Conservation (phyloP, 2,329 filamentous ascomycete species). For the Anthostomella pinea region DNA sequence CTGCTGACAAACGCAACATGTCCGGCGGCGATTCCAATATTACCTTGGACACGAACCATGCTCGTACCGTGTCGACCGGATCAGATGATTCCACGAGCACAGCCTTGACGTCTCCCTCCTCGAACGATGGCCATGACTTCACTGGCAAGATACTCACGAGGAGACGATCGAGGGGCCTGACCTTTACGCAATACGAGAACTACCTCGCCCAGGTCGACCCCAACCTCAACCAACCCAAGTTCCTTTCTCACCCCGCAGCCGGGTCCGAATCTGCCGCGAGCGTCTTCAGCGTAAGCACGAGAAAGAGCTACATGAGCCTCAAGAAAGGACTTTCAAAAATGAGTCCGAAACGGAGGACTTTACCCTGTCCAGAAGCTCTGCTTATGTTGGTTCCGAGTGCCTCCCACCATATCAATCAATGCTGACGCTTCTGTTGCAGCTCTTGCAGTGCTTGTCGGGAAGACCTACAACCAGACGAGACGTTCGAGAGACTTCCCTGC, state of each 20-base stretch:
- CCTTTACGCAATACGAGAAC: conserved; percentile 51
- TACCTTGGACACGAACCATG: conserved; percentile 40
- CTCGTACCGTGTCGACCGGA: conserved; percentile 43
- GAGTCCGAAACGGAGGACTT: conserved; percentile 39
- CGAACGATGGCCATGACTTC: conserved; percentile 31
- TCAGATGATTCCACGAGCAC: conserved; percentile 40
- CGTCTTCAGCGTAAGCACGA: conserved; percentile 44
- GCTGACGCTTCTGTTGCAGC: conserved; percentile 33
- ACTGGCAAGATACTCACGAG: conserved; percentile 25
- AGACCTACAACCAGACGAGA: conserved; percentile 43
- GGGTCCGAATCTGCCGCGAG: conserved; percentile 35
- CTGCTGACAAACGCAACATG: conserved; percentile 34
- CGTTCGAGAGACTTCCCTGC: conserved; percentile 52
- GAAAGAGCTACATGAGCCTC: conserved; percentile 44
- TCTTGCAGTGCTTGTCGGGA: conserved; percentile 57
- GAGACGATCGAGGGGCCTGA: conserved; percentile 38
- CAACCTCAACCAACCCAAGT: conserved; percentile 41
- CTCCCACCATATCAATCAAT: conserved; percentile 2
- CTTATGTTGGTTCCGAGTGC: conserved; percentile 25
- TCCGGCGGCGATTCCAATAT: conserved; percentile 41
- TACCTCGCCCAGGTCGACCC: conserved; percentile 46
- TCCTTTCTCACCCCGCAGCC: conserved; percentile 33
- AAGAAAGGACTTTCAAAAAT: conserved; percentile 45
- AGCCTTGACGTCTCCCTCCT: conserved; percentile 42
- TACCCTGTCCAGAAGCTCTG: conserved; percentile 29